phyloP scores from a whole-genome alignment of 495 filamentous ascomycete species.

The Penicillium pulvis region DNA sequence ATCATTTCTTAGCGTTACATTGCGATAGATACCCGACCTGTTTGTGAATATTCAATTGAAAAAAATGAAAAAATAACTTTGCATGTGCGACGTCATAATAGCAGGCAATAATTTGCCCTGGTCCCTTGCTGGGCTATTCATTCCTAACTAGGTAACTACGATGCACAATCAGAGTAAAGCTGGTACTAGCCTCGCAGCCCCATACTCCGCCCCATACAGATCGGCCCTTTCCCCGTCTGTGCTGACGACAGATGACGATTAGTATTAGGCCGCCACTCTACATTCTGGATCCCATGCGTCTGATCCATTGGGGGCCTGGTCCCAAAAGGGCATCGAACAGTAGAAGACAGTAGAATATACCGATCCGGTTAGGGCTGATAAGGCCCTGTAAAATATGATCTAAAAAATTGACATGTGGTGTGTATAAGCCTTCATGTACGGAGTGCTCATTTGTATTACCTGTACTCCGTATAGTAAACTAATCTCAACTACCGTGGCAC shows the following conservation, averaged over 20 bases:
- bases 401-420: not conserved
- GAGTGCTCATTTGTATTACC: too few relatives aligned
- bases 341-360: not conserved
- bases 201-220: not conserved
- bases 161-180: too few relatives aligned
- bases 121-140: not conserved
- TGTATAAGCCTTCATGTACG: not conserved
- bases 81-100: not conserved
- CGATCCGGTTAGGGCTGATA: not conserved
- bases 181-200: too few relatives aligned
- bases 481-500: not conserved
- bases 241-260: not conserved
- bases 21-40: conserved; percentile 14
- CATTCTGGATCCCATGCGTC: not conserved
- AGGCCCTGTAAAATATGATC: not conserved
- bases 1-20: conserved; percentile 10
- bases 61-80: not conserved
- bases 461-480: not conserved
- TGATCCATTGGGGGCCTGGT: not conserved
- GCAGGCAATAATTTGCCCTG: not conserved
- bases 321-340: not conserved
- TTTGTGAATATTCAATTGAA: conserved; percentile 1
- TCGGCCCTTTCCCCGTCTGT: conserved; percentile 3
- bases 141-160: not conserved
- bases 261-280: not conserved